These are phyloP conservation scores for Striga asiatica DNA, from an alignment of 257 asterid genomes.

Conservation along the genomic window DNA sequence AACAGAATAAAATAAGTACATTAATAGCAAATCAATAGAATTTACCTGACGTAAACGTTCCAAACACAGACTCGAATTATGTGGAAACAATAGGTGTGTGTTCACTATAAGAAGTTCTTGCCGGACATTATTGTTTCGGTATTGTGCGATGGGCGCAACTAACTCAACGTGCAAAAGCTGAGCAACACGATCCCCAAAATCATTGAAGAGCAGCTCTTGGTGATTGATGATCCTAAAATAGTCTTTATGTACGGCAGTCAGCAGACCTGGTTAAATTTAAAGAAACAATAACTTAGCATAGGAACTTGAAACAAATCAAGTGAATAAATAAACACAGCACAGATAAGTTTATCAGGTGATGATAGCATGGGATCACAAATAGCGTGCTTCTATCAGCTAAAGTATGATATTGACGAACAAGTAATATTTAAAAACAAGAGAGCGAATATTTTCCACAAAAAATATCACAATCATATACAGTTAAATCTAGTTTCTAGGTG, in stretches of 20 bases:
- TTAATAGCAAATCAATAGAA: not conserved
- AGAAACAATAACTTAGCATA: not conserved
- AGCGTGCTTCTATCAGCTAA: not conserved
- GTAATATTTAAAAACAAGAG: too few relatives aligned
- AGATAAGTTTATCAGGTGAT: too few relatives aligned
- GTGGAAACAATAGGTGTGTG: conserved; percentile 95
- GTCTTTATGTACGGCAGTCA: conserved; percentile 89
- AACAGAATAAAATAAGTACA: not conserved
- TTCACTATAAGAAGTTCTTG: conserved; percentile 92
- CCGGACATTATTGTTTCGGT: conserved; percentile 34
- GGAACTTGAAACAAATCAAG: not conserved
- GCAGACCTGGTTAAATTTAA: conserved; percentile 42
- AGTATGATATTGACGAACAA: not conserved
- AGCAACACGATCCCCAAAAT: conserved; percentile 98
- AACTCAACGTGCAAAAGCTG: conserved; percentile 88
- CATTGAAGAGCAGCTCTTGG: conserved; percentile 84
- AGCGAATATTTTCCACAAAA: not conserved
- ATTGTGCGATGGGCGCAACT: conserved; percentile 43
- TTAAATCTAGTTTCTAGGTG: not conserved
- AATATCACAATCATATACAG: not conserved
- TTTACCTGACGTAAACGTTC: conserved; percentile 96
- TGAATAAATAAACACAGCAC: too few relatives aligned
- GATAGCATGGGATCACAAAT: too few relatives aligned
- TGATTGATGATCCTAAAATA: conserved; percentile 66
- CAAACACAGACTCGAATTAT: conserved; percentile 78